These are phyloP conservation scores for Agaricus subrufescens DNA, from an alignment of 768 basidiomycete genomes.

Conservation along the genomic window DNA sequence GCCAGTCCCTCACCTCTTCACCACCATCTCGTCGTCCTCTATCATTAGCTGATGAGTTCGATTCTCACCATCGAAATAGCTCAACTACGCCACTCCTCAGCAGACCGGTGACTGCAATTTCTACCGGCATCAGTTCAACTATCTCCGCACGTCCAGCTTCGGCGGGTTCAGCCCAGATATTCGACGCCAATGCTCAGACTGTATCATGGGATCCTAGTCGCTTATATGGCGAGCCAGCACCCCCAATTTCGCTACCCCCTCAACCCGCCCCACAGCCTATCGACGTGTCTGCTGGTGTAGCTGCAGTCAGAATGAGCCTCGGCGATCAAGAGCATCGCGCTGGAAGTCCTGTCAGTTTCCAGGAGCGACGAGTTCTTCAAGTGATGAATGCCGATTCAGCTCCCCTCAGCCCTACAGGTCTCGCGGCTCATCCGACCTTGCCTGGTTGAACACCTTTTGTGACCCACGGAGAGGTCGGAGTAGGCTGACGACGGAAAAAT, in stretches of 20 bases:
- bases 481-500: constrained; percentile 21
- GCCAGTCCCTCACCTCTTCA: constrained; percentile 23
- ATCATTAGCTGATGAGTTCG: neutral
- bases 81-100: constrained; percentile 3
- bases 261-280: constrained; percentile 10
- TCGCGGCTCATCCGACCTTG: constrained; percentile 17
- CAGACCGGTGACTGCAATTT: neutral
- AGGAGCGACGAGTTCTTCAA: constrained; percentile 34
- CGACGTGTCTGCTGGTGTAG: constrained; percentile 13
- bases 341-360: constrained; percentile 38
- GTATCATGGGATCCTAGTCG: constrained; percentile 4
- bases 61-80: constrained; percentile 2
- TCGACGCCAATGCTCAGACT: constrained; percentile 15
- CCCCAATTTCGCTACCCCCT: neutral
- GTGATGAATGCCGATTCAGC: constrained; percentile 32
- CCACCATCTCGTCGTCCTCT: constrained; percentile 32
- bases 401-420: neutral
- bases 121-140: constrained; percentile 27
- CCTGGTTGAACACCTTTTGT: constrained; percentile 21
- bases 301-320: constrained; percentile 5
- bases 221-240: neutral
- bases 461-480: constrained; percentile 23
- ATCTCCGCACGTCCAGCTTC: constrained; percentile 32
- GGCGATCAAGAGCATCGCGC: constrained; percentile 23
- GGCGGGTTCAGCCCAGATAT: constrained; percentile 11